phyloP scores from a whole-genome alignment of 768 basidiomycete species.

The Leccinum longicurvipes region DNA sequence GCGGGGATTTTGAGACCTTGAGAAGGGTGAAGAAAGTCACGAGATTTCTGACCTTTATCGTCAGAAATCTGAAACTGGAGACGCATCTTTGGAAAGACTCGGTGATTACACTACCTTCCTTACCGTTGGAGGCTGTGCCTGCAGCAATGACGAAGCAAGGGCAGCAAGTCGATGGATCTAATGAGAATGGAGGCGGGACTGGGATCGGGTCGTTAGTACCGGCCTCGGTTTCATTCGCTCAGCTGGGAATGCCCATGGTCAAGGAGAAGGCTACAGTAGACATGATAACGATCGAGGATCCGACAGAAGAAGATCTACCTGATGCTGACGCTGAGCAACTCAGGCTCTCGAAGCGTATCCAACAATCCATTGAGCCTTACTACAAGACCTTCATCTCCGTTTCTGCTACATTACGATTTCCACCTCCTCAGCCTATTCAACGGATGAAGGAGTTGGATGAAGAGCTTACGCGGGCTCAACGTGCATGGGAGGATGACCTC shows the following conservation, averaged over 20 bases:
- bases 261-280: conserved; percentile 16
- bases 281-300: conserved; percentile 23
- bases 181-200: conserved; percentile 19
- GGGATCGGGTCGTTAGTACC: conserved; percentile 15
- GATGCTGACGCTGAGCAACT: conserved; percentile 71
- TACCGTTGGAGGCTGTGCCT: conserved; percentile 66
- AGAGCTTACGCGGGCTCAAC: conserved; percentile 63
- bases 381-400: conserved; percentile 86
- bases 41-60: conserved; percentile 87
- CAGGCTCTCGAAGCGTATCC: conserved; percentile 71
- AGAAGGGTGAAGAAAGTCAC: conserved; percentile 89
- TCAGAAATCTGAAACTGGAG: conserved; percentile 91
- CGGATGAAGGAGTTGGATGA: conserved; percentile 89
- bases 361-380: conserved; percentile 82
- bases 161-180: conserved; percentile 22
- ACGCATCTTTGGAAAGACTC: conserved; percentile 92
- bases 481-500: conserved; percentile 86
- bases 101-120: conserved; percentile 67
- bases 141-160: conserved; percentile 23
- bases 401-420: conserved; percentile 88
- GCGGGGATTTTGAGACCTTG: conserved; percentile 78
- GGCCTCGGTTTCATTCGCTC: conserved; percentile 24
- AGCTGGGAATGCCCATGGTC: conserved; percentile 17
- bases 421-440: conserved; percentile 83
- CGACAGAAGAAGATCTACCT: conserved; percentile 47